phyloP scores from a whole-genome alignment of 495 filamentous ascomycete species.

The Podospora tetraspora region DNA sequence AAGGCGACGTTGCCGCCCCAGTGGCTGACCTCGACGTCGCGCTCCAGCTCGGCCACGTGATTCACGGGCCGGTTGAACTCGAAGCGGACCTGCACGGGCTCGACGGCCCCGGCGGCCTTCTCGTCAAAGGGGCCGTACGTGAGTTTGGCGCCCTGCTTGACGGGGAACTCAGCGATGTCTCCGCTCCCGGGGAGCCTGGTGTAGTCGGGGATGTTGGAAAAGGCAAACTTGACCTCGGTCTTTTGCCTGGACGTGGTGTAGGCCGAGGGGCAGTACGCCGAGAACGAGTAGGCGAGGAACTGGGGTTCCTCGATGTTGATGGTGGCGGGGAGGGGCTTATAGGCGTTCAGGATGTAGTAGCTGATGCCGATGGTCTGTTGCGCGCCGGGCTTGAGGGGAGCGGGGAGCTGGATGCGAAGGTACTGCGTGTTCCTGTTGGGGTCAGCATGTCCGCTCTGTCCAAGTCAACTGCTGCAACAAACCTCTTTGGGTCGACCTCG shows the following conservation, averaged over 20 bases:
- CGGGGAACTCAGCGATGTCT: conserved; percentile 61
- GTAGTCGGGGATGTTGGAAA: conserved; percentile 73
- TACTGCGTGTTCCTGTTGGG: conserved; percentile 65
- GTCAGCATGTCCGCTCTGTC: neutral
- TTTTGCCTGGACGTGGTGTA: conserved; percentile 89
- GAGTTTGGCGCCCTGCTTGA: conserved; percentile 76
- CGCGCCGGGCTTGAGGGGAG: conserved; percentile 64
- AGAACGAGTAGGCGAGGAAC: conserved; percentile 78
- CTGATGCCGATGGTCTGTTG: conserved; percentile 84
- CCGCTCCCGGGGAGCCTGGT: conserved; percentile 63
- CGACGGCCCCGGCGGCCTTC: conserved; percentile 62
- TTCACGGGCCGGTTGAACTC: conserved; percentile 91
- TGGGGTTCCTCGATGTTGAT: conserved; percentile 80
- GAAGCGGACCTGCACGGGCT: conserved; percentile 76
- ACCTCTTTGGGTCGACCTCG: conserved; percentile 61
- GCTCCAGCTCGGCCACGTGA: conserved; percentile 68
- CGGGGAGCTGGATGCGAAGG: conserved; percentile 72
- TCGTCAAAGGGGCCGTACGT: conserved; percentile 90
- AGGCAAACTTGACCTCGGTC: conserved; percentile 89
- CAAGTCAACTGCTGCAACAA: conserved; percentile 15
- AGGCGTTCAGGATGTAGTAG: conserved; percentile 68
- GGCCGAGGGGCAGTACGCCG: conserved; percentile 71
- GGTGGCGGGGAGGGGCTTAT: conserved; percentile 70
- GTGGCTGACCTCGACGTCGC: conserved; percentile 91
- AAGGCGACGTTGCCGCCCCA: conserved; percentile 96